phyloP scores from a whole-genome alignment of 2,329 filamentous ascomycete genomes.

The Tolypocladium ovalisporum region DNA sequence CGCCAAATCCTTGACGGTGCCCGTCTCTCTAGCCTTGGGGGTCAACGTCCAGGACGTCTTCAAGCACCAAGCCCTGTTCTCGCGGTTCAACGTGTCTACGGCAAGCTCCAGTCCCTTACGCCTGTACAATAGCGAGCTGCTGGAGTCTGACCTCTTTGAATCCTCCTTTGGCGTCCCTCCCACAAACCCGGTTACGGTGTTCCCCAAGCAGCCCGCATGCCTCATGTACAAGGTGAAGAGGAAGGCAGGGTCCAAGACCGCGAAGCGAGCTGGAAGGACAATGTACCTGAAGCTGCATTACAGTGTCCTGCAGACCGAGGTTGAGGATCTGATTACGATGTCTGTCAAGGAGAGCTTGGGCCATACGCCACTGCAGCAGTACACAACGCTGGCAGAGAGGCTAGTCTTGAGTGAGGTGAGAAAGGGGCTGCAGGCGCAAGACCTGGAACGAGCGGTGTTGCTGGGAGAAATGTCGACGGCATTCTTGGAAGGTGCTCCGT shows the following conservation, averaged over 20 bases:
- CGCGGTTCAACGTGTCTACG: slow-evolving; percentile 82
- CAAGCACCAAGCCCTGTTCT: slow-evolving; percentile 72
- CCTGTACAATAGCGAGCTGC: slow-evolving; percentile 59
- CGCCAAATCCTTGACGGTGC: slow-evolving; percentile 46
- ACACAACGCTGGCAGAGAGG: slow-evolving; percentile 34
- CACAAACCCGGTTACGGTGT: slow-evolving; percentile 50
- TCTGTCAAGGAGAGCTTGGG: slow-evolving; percentile 30
- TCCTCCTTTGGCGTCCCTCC: slow-evolving; percentile 48
- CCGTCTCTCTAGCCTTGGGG: slow-evolving; percentile 70
- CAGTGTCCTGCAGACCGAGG: slow-evolving; percentile 64
- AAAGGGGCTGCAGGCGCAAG: slow-evolving; percentile 30
- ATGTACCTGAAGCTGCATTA: slow-evolving; percentile 67
- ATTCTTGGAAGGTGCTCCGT: slow-evolving; percentile 33
- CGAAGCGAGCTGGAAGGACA: slow-evolving; percentile 22
- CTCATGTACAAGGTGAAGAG: slow-evolving; percentile 68
- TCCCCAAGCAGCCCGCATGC: slow-evolving; percentile 70
- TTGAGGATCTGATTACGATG: slow-evolving; percentile 38
- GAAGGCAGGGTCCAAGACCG: slow-evolving; percentile 29
- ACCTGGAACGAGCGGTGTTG: slow-evolving; percentile 47
- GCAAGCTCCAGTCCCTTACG: slow-evolving; percentile 65
- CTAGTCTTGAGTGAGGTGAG: slow-evolving; percentile 33
- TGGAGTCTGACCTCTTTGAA: slow-evolving; percentile 58
- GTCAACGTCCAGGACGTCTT: slow-evolving; percentile 97
- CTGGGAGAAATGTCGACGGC: slow-evolving; percentile 39
- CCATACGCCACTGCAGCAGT: slow-evolving; percentile 30